phyloP scores from a whole-genome alignment of 306 rosid species.

The Prunus campanulata region DNA sequence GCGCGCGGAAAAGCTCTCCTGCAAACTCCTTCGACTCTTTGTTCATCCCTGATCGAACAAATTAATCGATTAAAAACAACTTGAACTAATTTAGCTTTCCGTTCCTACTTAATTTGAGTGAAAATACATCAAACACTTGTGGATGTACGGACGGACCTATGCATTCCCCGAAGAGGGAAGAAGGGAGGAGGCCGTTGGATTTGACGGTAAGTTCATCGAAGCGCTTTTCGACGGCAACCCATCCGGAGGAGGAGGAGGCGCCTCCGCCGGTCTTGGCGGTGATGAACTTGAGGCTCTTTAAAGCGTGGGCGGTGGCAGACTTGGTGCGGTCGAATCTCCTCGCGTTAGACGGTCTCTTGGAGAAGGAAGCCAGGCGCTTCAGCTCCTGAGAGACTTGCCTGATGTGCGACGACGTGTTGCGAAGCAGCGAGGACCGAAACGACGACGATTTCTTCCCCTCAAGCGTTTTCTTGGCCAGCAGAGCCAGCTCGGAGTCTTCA shows the following conservation, averaged over 20 bases:
- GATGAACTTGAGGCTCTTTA: conserved; percentile 53
- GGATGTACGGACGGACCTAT: conserved; percentile 23
- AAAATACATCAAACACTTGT: not conserved
- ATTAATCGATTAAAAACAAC: too few relatives aligned
- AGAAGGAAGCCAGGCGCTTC: conserved; percentile 41
- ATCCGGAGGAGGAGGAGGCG: conserved; percentile 21
- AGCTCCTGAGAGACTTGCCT: conserved; percentile 59
- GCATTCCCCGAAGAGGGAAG: conserved; percentile 56
- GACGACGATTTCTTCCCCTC: conserved; percentile 41
- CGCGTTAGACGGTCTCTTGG: conserved; percentile 7
- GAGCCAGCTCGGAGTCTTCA: conserved; percentile 44
- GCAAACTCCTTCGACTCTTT: conserved; percentile 63
- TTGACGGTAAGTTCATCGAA: conserved; percentile 43
- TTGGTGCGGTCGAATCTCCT: conserved; percentile 44
- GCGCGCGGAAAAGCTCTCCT: conserved; percentile 52
- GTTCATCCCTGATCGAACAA: conserved; percentile 42
- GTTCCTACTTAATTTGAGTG: too few relatives aligned
- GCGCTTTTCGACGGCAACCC: conserved; percentile 46
- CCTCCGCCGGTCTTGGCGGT: conserved; percentile 31
- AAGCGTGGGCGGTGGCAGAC: conserved; percentile 51
- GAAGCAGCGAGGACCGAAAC: conserved; percentile 34
- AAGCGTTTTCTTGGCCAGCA: conserved; percentile 40
- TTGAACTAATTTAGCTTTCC: not conserved
- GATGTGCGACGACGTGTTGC: conserved; percentile 35
- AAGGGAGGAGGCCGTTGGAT: conserved; percentile 42